Conservation (phyloP, 179 eudicot species). For the Spinacia oleracea region DNA sequence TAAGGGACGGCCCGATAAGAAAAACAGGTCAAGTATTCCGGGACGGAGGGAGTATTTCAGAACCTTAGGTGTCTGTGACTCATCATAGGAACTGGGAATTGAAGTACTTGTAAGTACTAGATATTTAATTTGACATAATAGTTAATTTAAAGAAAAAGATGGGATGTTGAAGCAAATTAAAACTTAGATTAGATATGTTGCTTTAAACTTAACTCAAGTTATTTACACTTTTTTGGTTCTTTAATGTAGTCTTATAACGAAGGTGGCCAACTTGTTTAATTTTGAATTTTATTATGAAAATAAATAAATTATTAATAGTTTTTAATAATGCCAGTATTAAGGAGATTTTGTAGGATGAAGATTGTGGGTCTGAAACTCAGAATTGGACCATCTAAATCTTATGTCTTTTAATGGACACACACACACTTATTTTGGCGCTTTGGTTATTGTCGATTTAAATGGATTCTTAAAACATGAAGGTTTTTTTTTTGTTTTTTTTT, state of each 20-base stretch:
- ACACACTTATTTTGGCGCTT: background rate
- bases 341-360: background rate
- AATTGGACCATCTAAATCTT: background rate
- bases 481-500: no score
- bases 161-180: background rate
- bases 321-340: no score
- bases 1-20: no score
- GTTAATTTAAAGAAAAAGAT: no score
- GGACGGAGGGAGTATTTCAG: no score
- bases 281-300: no score
- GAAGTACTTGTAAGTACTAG: background rate
- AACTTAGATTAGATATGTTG: background rate
- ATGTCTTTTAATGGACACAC: background rate
- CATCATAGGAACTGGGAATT: background rate
- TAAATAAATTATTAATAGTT: no score
- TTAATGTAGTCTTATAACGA: background rate
- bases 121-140: background rate
- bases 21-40: no score
- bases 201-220: background rate
- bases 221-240: background rate
- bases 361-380: background rate
- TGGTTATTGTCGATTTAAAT: background rate
- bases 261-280: background rate
- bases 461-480: background rate
- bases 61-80: background rate